phyloP scores from a whole-genome alignment of 2,329 filamentous ascomycete species.

The Colletotrichum cuscutae region DNA sequence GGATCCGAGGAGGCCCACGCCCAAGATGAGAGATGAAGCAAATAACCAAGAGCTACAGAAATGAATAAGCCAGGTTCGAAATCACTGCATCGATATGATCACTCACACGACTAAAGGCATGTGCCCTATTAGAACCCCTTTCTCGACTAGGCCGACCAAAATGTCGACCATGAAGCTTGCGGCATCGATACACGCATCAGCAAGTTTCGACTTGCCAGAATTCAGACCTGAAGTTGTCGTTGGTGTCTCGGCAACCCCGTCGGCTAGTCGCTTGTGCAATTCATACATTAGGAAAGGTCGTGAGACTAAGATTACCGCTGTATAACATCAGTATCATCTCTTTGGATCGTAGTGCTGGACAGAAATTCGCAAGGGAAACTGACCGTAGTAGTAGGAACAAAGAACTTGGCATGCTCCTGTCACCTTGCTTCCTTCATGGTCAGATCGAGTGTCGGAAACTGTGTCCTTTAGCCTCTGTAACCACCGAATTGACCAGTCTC shows the following conservation, averaged over 20 bases:
- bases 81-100: too few relatives aligned
- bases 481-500: constrained; percentile 63
- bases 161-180: constrained; percentile 64
- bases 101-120: constrained; percentile 63
- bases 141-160: constrained; percentile 55
- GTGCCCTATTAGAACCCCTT: constrained; percentile 52
- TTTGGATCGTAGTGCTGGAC: too few relatives aligned
- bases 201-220: constrained; percentile 60
- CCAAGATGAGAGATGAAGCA: constrained; percentile 62
- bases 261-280: constrained; percentile 56
- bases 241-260: constrained; percentile 38
- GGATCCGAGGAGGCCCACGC: constrained; percentile 60
- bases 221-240: constrained; percentile 33
- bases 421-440: constrained; percentile 43
- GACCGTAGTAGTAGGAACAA: constrained; percentile 61
- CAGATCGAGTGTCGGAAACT: constrained; percentile 40
- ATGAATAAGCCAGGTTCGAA: neutral
- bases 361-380: neutral
- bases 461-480: constrained; percentile 54
- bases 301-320: constrained; percentile 65
- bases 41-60: constrained; percentile 62
- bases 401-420: constrained; percentile 63
- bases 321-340: neutral
- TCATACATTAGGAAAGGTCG: constrained; percentile 68
- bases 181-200: constrained; percentile 66